Evolutionary conservation across 192 early-diverging fungal species (phyloP).

Genomic region (Coemansia brasiliensis): DNA sequence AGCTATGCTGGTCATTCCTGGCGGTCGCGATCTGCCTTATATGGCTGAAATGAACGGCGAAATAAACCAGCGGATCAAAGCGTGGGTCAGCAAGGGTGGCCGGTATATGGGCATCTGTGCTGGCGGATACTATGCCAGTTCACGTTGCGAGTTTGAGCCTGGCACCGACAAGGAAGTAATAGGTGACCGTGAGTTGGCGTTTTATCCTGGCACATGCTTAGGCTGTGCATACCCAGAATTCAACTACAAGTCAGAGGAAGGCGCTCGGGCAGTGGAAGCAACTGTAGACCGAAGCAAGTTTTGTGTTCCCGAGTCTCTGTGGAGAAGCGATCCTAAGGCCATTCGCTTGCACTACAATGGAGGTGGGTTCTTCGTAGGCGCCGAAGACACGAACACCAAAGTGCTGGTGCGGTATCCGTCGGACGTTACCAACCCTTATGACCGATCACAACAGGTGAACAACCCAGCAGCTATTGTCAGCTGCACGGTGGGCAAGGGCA

Average conservation of each 20-base stretch:
- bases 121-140: conserved; percentile 81
- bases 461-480: conserved; percentile 63
- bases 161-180: conserved; percentile 64
- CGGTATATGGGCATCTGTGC: conserved; percentile 91
- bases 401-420: conserved; percentile 47
- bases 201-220: conserved; percentile 66
- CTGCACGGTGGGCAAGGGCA: conserved; percentile 65
- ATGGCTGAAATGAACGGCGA: conserved; percentile 66
- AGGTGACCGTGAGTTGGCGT: conserved; percentile 71
- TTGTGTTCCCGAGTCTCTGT: conserved; percentile 24
- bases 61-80: conserved; percentile 61
- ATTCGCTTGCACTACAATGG: conserved; percentile 70
- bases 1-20: conserved; percentile 83
- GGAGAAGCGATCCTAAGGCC: conserved; percentile 35
- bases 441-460: conserved; percentile 28
- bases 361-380: conserved; percentile 65
- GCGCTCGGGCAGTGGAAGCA: conserved; percentile 64
- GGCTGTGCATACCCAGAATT: conserved; percentile 83
- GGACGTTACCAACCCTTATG: conserved; percentile 40
- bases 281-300: conserved; percentile 38
- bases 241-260: conserved; percentile 78
- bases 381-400: conserved; percentile 11
- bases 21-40: conserved; percentile 86
- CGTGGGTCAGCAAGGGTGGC: conserved; percentile 75
- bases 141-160: conserved; percentile 75